Percentiles rank a stretch among this genome's conserved stretches.
These are phyloP conservation scores for Hydrangea macrophylla DNA, from an alignment of 148 eudicot species.

Conservation along the genomic window DNA sequence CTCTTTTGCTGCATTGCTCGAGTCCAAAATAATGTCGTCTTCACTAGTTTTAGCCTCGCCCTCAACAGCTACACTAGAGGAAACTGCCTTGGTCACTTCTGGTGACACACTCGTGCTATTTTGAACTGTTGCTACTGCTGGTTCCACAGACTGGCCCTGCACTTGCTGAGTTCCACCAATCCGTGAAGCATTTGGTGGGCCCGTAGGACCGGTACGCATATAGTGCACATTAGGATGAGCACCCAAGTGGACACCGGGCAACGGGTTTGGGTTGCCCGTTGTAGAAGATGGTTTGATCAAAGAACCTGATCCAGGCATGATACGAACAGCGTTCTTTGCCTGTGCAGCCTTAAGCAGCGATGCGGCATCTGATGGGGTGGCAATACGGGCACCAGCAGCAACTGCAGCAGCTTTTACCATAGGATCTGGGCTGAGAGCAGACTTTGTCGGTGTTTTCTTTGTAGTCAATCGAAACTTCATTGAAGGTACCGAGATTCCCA, in stretches of 20 bases:
- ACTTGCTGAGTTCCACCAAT: slow-evolving; percentile 33
- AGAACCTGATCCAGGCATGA: slow-evolving; percentile 42
- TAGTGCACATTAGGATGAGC: slow-evolving; percentile 51
- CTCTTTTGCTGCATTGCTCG: too few relatives aligned
- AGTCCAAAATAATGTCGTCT: slow-evolving; percentile 3
- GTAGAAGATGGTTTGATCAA: slow-evolving; percentile 37
- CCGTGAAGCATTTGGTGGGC: slow-evolving; percentile 21
- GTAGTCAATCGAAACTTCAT: slow-evolving; percentile 36
- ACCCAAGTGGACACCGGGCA: slow-evolving; percentile 23
- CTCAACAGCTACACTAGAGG: slow-evolving; percentile 15
- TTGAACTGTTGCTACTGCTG: slow-evolving; percentile 25
- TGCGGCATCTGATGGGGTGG: slow-evolving; percentile 62
- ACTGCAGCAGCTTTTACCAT: slow-evolving; percentile 78
- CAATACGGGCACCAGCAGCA: slow-evolving; percentile 92
- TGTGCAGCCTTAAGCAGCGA: slow-evolving; percentile 60
- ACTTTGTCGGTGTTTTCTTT: slow-evolving; percentile 33
- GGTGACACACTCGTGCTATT: slow-evolving; percentile 15
- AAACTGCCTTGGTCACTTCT: slow-evolving; percentile 1
- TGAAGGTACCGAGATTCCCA: slow-evolving; percentile 9
- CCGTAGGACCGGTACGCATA: slow-evolving; percentile 46
- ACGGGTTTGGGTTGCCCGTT: slow-evolving; percentile 23
- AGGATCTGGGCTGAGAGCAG: slow-evolving; percentile 43
- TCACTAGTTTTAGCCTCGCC: neutral
- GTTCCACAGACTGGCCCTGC: slow-evolving; percentile 30
- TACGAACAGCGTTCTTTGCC: slow-evolving; percentile 54